Base-by-base conservation (phyloP, 2,329 filamentous ascomycete genomes). In the Aspergillus eucalypticola region DNA sequence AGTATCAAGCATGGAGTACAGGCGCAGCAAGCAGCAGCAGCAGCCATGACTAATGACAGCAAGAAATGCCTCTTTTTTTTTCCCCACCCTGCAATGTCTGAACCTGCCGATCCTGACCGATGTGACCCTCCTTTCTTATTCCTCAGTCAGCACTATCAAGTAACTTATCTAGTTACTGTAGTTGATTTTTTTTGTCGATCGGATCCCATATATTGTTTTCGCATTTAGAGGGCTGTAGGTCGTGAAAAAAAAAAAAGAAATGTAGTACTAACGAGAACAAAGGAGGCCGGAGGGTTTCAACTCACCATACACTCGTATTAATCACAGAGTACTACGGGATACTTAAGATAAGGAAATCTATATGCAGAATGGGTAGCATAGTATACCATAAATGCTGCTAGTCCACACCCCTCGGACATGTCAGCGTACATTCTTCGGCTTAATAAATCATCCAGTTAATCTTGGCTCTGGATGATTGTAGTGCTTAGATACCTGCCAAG, bases 41-140 rank as follows among this genome's bases (percentile, higher is more conserved):
- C 32, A 35, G 46, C n/a, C 46, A 29, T 50, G 46, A 50, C 46
- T 50, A 50, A 50, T 50, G 46, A 29, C 46, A 50, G 46, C 46
- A 27, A 50, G 46, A 27, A 50, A 32, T 50, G 46, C 10, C 46
- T 15, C 32, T 35, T 35, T 29, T 15, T 29, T 10, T 27, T 50
- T 50, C 46, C 46, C 46, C 46, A 50, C 46, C 32, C 46, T 29
- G 46, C 46, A 50, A 29, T 50, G 46, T n/a, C 23, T 27, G 46
- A 49, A 49, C 46, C 46, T 50, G 46, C 46, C 46, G 46, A 50
- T 50, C 46, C 15, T 27, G 21, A 5, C 46, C 25, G 46, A 50
- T 50, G 32, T 35, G 32, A 35, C 32, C 32, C 32, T 35, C 32
- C 32, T 35, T 6, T 13, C 10, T 35, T 15, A 2, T 13, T 35